Evolutionary conservation across 1,284 basidiomycete genomes (phyloP).

Genomic region (Irpex lacteus): DNA sequence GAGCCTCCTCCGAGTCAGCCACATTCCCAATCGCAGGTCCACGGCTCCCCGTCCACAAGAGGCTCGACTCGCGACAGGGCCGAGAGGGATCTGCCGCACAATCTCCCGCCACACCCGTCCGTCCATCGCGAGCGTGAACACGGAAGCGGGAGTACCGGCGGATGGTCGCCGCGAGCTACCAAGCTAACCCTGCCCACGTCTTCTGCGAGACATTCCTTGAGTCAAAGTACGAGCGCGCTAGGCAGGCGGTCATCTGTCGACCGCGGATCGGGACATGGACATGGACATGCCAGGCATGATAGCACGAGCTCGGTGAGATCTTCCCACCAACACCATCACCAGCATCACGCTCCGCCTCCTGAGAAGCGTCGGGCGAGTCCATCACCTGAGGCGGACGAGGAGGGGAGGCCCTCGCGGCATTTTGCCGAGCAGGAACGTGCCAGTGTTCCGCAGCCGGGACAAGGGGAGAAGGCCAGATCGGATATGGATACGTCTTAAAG

Average conservation of each 20-base stretch:
- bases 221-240: conserved; percentile 4
- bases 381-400: conserved; percentile 11
- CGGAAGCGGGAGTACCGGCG: background rate
- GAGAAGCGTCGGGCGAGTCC: conserved; percentile 12
- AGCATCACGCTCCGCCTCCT: conserved; percentile 4
- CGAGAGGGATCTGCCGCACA: conserved; percentile 3
- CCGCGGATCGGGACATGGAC: background rate
- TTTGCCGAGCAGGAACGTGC: background rate
- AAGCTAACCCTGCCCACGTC: conserved; percentile 14
- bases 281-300: background rate
- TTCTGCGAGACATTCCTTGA: conserved; percentile 12
- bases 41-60: background rate
- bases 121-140: background rate
- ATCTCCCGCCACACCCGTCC: conserved; percentile 4
- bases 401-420: background rate
- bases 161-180: conserved; percentile 10
- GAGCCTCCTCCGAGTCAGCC: conserved; percentile 29
- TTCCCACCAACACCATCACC: background rate
- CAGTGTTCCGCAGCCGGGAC: background rate
- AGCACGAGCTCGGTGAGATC: background rate
- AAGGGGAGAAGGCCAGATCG: conserved; percentile 1
- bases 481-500: conserved; percentile 12
- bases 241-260: background rate
- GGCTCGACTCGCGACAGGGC: background rate
- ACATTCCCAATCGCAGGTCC: background rate